Percentiles rank a stretch among this genome's conserved stretches.
Conservation (phyloP, 208 protist species). For the Trypanosoma cruzi region DNA sequence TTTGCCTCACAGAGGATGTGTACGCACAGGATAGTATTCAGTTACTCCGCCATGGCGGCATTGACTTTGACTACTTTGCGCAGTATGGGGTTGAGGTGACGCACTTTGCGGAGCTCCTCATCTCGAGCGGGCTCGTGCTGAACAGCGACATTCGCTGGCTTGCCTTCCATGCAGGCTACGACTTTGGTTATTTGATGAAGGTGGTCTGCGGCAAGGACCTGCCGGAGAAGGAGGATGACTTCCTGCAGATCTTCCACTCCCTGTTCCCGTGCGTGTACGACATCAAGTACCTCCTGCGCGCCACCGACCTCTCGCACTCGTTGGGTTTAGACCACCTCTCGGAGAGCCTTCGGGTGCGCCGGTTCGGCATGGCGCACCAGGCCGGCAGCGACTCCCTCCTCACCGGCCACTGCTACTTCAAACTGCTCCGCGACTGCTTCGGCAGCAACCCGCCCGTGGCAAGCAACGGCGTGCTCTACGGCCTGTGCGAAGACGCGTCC, state of each 20-base stretch:
- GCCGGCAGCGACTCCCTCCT: conserved; percentile 98
- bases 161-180: conserved; percentile 98
- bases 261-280: conserved; percentile 99
- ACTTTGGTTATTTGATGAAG: conserved; percentile 98
- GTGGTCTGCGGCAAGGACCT: conserved; percentile 96
- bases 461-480: conserved; percentile 95
- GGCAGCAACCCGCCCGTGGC: conserved; percentile 83
- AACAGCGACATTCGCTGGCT: conserved; percentile 97
- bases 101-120: conserved; percentile 97
- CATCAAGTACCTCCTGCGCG: conserved; percentile 99
- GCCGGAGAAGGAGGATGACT: conserved; percentile 96
- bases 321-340: conserved; percentile 97
- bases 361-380: conserved; percentile 95
- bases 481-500: conserved; percentile 90
- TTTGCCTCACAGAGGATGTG: conserved; percentile 96
- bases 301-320: conserved; percentile 90
- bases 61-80: conserved; percentile 97
- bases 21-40: conserved; percentile 98
- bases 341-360: conserved; percentile 93
- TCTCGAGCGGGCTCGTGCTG: conserved; percentile 96
- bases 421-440: conserved; percentile 92
- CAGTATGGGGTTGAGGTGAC: conserved; percentile 96
- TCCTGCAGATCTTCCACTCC: conserved; percentile 94
- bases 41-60: conserved; percentile 95
- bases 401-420: conserved; percentile 98